phyloP scores from a whole-genome alignment of 208 protist species.

The Paratrypanosoma confusum region DNA sequence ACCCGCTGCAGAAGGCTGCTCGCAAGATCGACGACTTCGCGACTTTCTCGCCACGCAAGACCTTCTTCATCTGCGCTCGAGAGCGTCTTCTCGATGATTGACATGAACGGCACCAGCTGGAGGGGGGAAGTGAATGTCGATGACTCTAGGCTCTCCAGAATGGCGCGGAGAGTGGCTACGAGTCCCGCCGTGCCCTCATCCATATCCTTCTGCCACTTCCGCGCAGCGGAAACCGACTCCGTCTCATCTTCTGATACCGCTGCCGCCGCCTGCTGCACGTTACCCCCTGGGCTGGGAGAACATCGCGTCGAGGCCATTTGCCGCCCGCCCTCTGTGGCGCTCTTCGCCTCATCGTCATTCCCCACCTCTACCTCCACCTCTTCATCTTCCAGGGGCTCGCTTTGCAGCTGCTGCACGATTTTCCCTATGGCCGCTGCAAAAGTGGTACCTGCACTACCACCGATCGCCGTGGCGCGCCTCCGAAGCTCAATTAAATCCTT shows the following conservation, averaged over 20 bases:
- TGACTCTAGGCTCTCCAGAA: conserved; percentile 1
- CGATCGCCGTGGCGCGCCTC: too few species aligned
- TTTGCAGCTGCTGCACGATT: too few species aligned
- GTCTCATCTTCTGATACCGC: not conserved
- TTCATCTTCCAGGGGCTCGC: too few species aligned
- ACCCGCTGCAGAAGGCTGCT: conserved; percentile 12
- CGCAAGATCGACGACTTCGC: conserved; percentile 13
- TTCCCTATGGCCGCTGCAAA: too few species aligned
- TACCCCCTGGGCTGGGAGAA: too few species aligned
- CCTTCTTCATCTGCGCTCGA: conserved; percentile 13
- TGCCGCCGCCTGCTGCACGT: not conserved
- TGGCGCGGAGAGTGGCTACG: conserved; percentile 4
- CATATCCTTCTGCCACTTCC: not conserved
- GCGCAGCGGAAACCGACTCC: not conserved
- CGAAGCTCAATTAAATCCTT: too few species aligned
- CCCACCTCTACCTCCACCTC: not conserved
- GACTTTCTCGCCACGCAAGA: conserved; percentile 15
- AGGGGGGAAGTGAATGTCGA: conserved; percentile 1
- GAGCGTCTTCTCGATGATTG: conserved; percentile 17
- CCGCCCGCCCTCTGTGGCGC: not conserved
- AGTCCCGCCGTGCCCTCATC: too few species aligned
- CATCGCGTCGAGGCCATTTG: too few species aligned
- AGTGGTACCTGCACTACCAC: too few species aligned
- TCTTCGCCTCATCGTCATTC: not conserved
- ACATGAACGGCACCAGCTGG: conserved; percentile 23